A percentile compares a stretch with the other conserved stretches of the same genome.
Conservation (phyloP, 441 rosid genomes). For the Adansonia gregorii region DNA sequence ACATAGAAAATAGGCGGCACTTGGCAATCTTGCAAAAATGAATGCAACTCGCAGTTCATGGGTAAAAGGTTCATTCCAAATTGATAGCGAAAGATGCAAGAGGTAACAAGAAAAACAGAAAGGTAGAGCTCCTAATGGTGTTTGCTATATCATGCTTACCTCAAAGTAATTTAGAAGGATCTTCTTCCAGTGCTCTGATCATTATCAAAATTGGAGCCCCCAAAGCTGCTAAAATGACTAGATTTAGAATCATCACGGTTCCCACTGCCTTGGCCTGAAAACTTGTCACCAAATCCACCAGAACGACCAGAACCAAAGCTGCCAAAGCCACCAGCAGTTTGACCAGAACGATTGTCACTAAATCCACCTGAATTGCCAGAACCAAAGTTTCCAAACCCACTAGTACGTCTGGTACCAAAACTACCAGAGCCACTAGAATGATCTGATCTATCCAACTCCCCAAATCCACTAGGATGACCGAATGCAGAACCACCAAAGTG, state of each 20-base stretch:
- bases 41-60: neutral
- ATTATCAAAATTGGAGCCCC: neutral
- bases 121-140: neutral
- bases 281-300: constrained; percentile 38
- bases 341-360: constrained; percentile 28
- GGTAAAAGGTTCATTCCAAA: neutral
- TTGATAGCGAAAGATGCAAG: neutral
- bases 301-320: constrained; percentile 45
- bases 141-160: neutral
- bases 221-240: constrained; percentile 10
- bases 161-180: constrained; percentile 11
- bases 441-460: constrained; percentile 42
- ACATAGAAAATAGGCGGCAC: neutral
- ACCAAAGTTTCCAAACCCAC: constrained; percentile 41
- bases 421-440: constrained; percentile 51
- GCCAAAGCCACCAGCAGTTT: constrained; percentile 52
- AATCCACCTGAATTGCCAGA: constrained; percentile 26
- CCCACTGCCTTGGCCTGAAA: constrained; percentile 22
- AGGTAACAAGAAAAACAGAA: neutral
- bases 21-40: neutral
- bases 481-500: constrained; percentile 39
- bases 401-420: constrained; percentile 43
- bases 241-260: neutral
- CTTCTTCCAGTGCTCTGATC: constrained; percentile 18
- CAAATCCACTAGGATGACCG: constrained; percentile 30